Evolutionary conservation across 371 early-diverging fungal species (phyloP).

Genomic region (Lichtheimia ornata): DNA sequence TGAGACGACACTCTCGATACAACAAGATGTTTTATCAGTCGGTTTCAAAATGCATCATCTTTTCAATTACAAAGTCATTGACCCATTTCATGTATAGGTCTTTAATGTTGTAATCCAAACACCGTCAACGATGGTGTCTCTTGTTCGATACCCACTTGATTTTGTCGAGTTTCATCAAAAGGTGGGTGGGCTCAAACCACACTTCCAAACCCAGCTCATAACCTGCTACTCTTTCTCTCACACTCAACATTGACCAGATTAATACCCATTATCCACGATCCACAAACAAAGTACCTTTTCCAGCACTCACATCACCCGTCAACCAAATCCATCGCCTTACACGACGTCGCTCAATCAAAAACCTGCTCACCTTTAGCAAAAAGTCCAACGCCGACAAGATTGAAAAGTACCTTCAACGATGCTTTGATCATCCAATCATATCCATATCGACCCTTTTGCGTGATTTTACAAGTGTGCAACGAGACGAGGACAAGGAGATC

Average conservation of each 20-base stretch:
- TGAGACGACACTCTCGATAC: slow-evolving; percentile 40
- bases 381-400: slow-evolving; percentile 47
- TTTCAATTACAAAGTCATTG: neutral
- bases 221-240: neutral
- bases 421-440: slow-evolving; percentile 42
- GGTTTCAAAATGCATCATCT: neutral
- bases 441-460: slow-evolving; percentile 40
- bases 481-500: slow-evolving; percentile 36
- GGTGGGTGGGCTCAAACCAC: slow-evolving; percentile 22
- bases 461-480: slow-evolving; percentile 48
- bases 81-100: slow-evolving; percentile 30
- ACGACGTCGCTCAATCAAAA: slow-evolving; percentile 30
- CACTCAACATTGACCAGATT: slow-evolving; percentile 21
- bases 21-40: slow-evolving; percentile 39
- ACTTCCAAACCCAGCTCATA: neutral
- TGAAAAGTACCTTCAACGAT: slow-evolving; percentile 44
- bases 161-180: slow-evolving; percentile 66
- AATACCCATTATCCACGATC: slow-evolving; percentile 38
- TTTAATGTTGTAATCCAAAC: slow-evolving; percentile 60
- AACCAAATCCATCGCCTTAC: slow-evolving; percentile 14
- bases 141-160: slow-evolving; percentile 61
- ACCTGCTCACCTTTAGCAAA: slow-evolving; percentile 25
- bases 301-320: slow-evolving; percentile 34
- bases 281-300: slow-evolving; percentile 36
- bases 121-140: slow-evolving; percentile 43